Percentiles rank a stretch among this genome's conserved stretches.
These are phyloP conservation scores for Paecilomyces fulvus DNA, from an alignment of 2,329 filamentous ascomycete species.

Conservation along the genomic window DNA sequence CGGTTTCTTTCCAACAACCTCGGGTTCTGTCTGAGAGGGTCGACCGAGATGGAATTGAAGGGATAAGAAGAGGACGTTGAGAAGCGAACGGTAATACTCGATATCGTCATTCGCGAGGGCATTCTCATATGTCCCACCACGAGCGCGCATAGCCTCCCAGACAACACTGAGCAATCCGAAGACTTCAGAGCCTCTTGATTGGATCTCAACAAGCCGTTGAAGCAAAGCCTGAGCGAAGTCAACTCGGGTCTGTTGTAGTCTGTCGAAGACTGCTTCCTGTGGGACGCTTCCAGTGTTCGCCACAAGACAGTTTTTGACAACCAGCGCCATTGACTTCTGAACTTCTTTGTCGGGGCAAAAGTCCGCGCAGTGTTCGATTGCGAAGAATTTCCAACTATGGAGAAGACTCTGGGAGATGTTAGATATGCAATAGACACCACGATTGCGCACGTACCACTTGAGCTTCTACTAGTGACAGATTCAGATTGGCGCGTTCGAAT, in stretches of 20 bases:
- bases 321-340: constrained; percentile 61
- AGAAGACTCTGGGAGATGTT: constrained; percentile 56
- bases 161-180: constrained; percentile 47
- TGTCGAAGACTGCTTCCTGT: constrained; percentile 72
- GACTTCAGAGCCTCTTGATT: constrained; percentile 43
- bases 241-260: constrained; percentile 65
- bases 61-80: constrained; percentile 77
- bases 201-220: constrained; percentile 61
- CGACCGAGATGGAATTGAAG: constrained; percentile 47
- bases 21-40: constrained; percentile 23
- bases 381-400: constrained; percentile 79
- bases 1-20: constrained; percentile 27
- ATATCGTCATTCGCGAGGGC: constrained; percentile 50
- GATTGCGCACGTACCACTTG: constrained; percentile 58
- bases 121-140: constrained; percentile 51
- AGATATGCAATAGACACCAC: constrained; percentile 16
- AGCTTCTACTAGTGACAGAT: constrained; percentile 84
- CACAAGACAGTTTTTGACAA: constrained; percentile 67
- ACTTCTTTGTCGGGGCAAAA: constrained; percentile 48
- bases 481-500: constrained; percentile 78
- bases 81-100: constrained; percentile 70
- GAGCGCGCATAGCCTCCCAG: constrained; percentile 52
- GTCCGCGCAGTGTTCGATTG: constrained; percentile 70
- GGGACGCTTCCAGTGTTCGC: constrained; percentile 66
- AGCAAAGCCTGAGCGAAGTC: constrained; percentile 76